Evolutionary conservation across 1,139 yeast species (phyloP).

Genomic region (Suhomyces bribrorum): DNA sequence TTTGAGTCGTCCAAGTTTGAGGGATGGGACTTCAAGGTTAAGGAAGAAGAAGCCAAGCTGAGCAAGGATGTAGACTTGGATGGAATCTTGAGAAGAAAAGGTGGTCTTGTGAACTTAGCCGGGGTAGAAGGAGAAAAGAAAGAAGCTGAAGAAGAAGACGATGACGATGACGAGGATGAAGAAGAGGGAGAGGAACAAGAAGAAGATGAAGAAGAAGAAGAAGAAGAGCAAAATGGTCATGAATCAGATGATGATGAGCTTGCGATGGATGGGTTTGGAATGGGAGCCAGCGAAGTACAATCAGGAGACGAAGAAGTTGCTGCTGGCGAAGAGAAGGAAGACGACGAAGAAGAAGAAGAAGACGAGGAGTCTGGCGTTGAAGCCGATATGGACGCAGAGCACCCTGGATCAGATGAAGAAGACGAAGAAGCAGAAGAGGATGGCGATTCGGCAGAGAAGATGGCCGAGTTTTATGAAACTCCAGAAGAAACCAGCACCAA

Average conservation of each 20-base stretch:
- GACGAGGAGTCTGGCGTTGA: slow-evolving; percentile 18
- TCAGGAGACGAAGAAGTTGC: slow-evolving; percentile 23
- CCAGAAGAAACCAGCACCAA: slow-evolving; percentile 48
- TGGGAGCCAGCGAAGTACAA: slow-evolving; percentile 17
- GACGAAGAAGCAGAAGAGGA: slow-evolving; percentile 30
- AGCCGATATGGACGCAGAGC: slow-evolving; percentile 29
- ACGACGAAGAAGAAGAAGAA: slow-evolving; percentile 20
- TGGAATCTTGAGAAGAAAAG: slow-evolving; percentile 77
- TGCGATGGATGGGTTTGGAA: slow-evolving; percentile 25
- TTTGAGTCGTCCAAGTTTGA: slow-evolving; percentile 53
- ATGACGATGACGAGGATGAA: slow-evolving; percentile 29
- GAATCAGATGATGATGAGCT: slow-evolving; percentile 30
- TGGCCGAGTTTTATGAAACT: slow-evolving; percentile 66
- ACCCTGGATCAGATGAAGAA: slow-evolving; percentile 21
- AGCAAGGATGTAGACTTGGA: slow-evolving; percentile 81
- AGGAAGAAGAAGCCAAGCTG: slow-evolving; percentile 29
- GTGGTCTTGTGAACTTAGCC: slow-evolving; percentile 64
- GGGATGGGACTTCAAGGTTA: slow-evolving; percentile 82
- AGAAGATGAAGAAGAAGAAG: slow-evolving; percentile 26
- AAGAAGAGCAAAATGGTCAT: slow-evolving; percentile 23
- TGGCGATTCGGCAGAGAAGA: slow-evolving; percentile 71
- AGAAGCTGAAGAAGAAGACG: slow-evolving; percentile 32
- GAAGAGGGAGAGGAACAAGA: slow-evolving; percentile 32
- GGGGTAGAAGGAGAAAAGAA: slow-evolving; percentile 36
- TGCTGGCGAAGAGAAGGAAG: slow-evolving; percentile 22